Base-by-base conservation (phyloP, 1,139 yeast species). In the Petasospora fabianii region DNA sequence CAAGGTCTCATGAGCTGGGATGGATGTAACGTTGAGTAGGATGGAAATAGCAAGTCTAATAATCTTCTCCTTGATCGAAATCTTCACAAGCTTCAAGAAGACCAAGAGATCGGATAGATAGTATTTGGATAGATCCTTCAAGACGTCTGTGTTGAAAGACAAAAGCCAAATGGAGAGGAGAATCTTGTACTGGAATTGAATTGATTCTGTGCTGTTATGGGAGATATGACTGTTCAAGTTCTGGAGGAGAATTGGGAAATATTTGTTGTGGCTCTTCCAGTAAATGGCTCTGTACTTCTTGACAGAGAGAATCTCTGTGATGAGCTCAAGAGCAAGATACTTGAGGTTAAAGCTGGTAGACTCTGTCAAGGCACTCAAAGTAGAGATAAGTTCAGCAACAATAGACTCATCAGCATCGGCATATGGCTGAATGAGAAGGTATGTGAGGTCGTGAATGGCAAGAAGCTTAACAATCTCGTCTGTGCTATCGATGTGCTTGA, bases 51-150 rank as follows among this genome's bases (percentile, higher is more conserved):
- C 72, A 38, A 92, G 70, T 58, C 99, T 74, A 30, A 87, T 85
- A 43, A 92, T 79, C 66, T 92, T 92, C 65, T 90, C 95, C 68
- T 92, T 92, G 53, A 92, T 85, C 2, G 96, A 86, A 45, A 80
- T 78, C 58, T 83, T 84, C 39, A 84, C 73, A 41, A 86, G 66
- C 41, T 77, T 81, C 17, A 92, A 75, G 47, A 78, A 65, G 36
- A 77, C 75, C 18, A 73, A 56, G 37, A 72, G 56, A 35, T 69
- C 72, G 34, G 62, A 53, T 38, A 61, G 47, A 47, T 68, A 71
- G 39, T 57, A 55, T 28, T 61, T 54, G 33, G 80, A 69, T 42
- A 87, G 62, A 24, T 71, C 44, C 17, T 22, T 35, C 24, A 43
- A 28, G 32, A 84, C 75, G 32, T 64, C 59, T 11, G 66, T 61